Conservation (phyloP, 164 flowering plant species). For the Annona squamosa region DNA sequence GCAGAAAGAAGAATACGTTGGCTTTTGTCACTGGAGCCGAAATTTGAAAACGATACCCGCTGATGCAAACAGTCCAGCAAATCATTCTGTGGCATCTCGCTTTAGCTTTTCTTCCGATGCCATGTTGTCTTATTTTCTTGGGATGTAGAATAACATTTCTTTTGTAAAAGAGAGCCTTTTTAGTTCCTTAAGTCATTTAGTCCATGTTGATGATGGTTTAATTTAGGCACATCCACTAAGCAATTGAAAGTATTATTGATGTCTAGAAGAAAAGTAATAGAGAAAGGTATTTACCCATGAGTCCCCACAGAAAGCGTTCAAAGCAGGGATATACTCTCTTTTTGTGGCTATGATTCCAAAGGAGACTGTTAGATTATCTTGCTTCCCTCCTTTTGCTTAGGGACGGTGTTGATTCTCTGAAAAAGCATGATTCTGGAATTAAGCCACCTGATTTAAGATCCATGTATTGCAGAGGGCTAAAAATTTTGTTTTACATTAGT, state of each 20-base stretch:
- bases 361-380: too few relatives aligned
- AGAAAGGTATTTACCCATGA: not conserved
- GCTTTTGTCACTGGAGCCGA: too few relatives aligned
- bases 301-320: not conserved
- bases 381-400: too few relatives aligned
- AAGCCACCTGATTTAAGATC: too few relatives aligned
- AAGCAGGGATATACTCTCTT: not conserved
- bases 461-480: too few relatives aligned
- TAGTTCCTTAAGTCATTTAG: not conserved
- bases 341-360: too few relatives aligned
- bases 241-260: not conserved
- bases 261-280: not conserved
- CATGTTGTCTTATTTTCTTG: not conserved
- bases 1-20: too few relatives aligned
- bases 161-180: not conserved
- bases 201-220: not conserved
- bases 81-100: not conserved
- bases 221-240: not conserved
- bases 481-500: too few relatives aligned
- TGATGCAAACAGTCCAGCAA: not conserved
- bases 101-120: not conserved
- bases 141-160: not conserved
- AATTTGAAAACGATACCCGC: not conserved
- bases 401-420: not conserved
- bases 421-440: not conserved